Conservation (phyloP, 352 stramenopile species). For the Globisporangium lucens region DNA sequence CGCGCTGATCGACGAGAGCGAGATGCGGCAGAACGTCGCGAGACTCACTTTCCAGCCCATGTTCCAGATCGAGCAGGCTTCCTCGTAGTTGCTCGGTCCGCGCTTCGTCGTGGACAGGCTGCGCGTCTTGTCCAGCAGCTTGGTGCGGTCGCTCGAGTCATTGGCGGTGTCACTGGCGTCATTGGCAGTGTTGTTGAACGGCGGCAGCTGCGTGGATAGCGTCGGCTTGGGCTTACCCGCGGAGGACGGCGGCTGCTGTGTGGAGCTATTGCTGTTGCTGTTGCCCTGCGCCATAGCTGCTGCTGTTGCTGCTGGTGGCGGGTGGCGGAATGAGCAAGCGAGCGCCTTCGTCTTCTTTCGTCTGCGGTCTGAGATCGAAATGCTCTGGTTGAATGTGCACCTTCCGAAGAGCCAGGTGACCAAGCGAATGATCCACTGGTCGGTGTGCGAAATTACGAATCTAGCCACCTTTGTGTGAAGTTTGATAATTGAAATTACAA, state of each 20-base stretch:
- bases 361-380: not conserved
- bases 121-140: conserved; percentile 11
- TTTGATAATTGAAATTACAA: not conserved
- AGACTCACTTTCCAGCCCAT: conserved; percentile 86
- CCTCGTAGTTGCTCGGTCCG: conserved; percentile 29
- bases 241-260: not conserved
- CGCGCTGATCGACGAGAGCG: conserved; percentile 73
- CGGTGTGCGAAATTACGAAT: not conserved
- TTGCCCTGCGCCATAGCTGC: not conserved
- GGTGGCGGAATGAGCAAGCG: conserved; percentile 7
- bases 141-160: conserved; percentile 9
- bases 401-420: not conserved
- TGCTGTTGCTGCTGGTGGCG: not conserved
- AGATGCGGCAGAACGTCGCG: conserved; percentile 79
- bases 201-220: conserved; percentile 3
- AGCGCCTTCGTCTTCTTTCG: not conserved
- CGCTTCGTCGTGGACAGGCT: not conserved
- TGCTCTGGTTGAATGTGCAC: not conserved
- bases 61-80: conserved; percentile 67
- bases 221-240: not conserved
- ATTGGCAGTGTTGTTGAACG: not conserved
- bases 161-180: not conserved
- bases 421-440: not conserved
- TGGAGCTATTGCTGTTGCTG: not conserved
- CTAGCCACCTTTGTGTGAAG: not conserved